Base-by-base conservation (phyloP, 495 filamentous ascomycete genomes). In the Daldinia concentrica region DNA sequence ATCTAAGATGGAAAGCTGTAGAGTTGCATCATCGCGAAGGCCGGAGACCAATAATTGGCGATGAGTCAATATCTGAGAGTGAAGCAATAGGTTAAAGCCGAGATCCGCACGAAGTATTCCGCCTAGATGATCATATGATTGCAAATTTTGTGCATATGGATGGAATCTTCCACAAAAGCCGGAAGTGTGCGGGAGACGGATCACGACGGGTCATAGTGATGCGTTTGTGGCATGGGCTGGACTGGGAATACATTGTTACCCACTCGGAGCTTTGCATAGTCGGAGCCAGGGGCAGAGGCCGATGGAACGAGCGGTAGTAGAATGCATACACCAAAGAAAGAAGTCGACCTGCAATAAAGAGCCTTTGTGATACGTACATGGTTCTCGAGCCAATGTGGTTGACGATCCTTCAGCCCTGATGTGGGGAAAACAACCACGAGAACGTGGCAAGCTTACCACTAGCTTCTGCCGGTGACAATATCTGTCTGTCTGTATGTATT, bases 201-300 rank as follows among this genome's bases (percentile, higher is more conserved):
- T 63, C 58, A 59, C 43, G 71, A 69, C 62, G 71, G 66, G 67
- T 58, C 61, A 59, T 73, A n/a, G 71, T 69, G 71, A 73, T 73
- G 57, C 58, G 71, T 65, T 69, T 63, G 66, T 73, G 62, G 71
- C 62, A 69, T 73, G 71, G 66, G 66, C 61, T 68, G 64, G 61
- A 27, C 34, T 65, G 45, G 17, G n/a, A 14, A 14, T 59, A 60
- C 62, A 62, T 51, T 3, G 66, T 55, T 73, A 66, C 61, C 61
- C 64, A 68, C 70, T 68, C 65, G 62, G 70, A 54, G 45, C 52
- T 69, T 27, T 65, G 43, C 57, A 59, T 65, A 58, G 41, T 69
- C 58, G 66, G 62, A 52, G 39, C 56, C 48, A 65, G 29, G 9
- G 19, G 37, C 65, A 64, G 70, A 65, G 68, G 64, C 39, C 61